phyloP scores from a whole-genome alignment of 1,284 basidiomycete genomes.

The Psilocybe mexicana region DNA sequence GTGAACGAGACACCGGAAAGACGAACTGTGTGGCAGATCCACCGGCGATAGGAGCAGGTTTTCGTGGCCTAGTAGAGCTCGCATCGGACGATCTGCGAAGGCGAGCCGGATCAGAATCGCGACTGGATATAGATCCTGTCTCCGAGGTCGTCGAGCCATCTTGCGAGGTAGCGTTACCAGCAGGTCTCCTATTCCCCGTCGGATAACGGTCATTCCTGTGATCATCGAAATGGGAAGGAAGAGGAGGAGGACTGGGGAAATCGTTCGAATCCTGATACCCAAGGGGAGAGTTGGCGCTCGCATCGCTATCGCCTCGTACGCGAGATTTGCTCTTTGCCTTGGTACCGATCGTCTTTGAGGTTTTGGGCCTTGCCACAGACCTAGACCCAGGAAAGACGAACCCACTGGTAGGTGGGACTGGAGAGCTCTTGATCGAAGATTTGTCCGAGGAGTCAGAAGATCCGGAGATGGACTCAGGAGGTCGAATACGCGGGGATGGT shows the following conservation, averaged over 20 bases:
- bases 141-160: neutral
- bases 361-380: conserved; percentile 25
- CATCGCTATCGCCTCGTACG: neutral
- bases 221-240: neutral
- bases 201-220: neutral
- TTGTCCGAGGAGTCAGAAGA: conserved; percentile 23
- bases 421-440: neutral
- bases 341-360: conserved; percentile 20
- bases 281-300: neutral
- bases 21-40: conserved; percentile 20
- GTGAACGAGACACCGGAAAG: conserved; percentile 28
- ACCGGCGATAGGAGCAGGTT: neutral
- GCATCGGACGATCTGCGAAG: neutral
- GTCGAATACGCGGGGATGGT: conserved; percentile 2
- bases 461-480: conserved; percentile 16
- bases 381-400: conserved; percentile 28
- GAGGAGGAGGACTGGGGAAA: neutral
- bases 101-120: conserved; percentile 6
- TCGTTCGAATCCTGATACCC: neutral
- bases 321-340: conserved; percentile 14
- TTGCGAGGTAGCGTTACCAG: neutral
- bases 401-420: conserved; percentile 3
- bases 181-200: neutral
- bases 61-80: neutral
- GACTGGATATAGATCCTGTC: conserved; percentile 4